A percentile compares a stretch with the other conserved stretches of the same genome.
Evolutionary conservation across 2,329 filamentous ascomycete species (phyloP).

Genomic region (Diplodia seriata): DNA sequence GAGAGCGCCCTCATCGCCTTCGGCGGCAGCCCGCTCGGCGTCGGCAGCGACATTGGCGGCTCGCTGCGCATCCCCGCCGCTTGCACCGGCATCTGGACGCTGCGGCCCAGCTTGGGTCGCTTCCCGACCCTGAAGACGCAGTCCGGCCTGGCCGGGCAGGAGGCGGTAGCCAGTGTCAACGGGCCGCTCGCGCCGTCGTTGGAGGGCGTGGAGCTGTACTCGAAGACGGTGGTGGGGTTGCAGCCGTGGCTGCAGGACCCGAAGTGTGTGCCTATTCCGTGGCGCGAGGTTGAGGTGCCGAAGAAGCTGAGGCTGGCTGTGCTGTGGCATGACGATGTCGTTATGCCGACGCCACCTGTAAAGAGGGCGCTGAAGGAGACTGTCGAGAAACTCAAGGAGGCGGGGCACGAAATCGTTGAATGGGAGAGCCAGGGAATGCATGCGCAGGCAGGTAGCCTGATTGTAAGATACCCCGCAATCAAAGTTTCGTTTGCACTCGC

Average conservation of each 20-base stretch:
- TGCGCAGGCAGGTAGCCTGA: conserved; percentile 21
- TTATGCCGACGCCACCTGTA: conserved; percentile 47
- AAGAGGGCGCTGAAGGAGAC: conserved; percentile 62
- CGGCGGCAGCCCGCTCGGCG: conserved; percentile 64
- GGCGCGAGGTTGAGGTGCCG: conserved; percentile 53
- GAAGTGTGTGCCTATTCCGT: conserved; percentile 60
- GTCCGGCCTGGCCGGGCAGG: conserved; percentile 69
- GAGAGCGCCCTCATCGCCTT: conserved; percentile 69
- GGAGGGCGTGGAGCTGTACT: conserved; percentile 56
- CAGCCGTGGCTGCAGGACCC: conserved; percentile 62
- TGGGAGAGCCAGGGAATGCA: conserved; percentile 50
- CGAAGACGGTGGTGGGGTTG: conserved; percentile 50
- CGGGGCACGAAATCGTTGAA: conserved; percentile 63
- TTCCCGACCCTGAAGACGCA: conserved; percentile 63
- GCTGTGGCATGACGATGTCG: conserved; percentile 44
- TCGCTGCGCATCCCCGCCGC: conserved; percentile 64
- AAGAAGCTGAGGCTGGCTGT: conserved; percentile 65
- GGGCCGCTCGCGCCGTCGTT: conserved; percentile 67
- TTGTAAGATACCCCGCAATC: conserved; percentile 4
- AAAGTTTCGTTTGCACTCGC: neutral
- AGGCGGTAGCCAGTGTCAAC: conserved; percentile 69
- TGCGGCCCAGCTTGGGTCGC: conserved; percentile 64
- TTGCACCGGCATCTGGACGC: conserved; percentile 64
- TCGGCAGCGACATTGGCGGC: conserved; percentile 70
- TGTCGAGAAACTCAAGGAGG: conserved; percentile 58